These are phyloP conservation scores for Trichoderma pleuroti DNA, from an alignment of 2,329 filamentous ascomycete species.

Conservation along the genomic window DNA sequence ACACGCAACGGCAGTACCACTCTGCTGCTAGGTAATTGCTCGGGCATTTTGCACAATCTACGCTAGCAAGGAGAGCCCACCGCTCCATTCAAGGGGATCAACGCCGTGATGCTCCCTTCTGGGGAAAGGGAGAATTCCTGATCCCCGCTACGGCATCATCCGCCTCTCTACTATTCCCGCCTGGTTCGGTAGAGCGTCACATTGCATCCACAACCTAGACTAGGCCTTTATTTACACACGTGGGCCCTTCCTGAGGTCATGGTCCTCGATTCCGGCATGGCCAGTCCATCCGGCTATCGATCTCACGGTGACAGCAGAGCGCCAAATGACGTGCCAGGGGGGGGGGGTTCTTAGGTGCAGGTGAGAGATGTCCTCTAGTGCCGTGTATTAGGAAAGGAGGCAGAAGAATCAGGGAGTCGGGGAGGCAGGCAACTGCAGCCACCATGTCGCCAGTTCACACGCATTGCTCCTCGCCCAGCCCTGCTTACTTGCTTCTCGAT, in stretches of 20 bases:
- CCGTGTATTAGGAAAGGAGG: neutral
- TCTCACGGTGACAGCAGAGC: neutral
- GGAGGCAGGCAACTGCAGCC: neutral
- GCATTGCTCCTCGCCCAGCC: neutral
- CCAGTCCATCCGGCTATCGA: neutral
- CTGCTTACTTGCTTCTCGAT: neutral
- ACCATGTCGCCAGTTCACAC: neutral
- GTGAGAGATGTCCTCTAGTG: neutral
- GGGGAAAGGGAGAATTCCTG: neutral
- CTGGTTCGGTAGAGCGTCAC: neutral
- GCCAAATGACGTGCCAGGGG: neutral
- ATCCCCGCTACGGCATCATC: slow-evolving; percentile 13
- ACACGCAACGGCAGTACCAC: neutral
- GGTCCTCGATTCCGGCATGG: neutral
- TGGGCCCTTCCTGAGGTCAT: neutral
- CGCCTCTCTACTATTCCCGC: neutral
- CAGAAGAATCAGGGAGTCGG: too few relatives aligned
- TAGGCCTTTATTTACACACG: neutral
- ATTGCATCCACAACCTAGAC: neutral
- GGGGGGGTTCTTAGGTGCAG: neutral
- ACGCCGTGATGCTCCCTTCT: neutral
- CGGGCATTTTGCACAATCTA: neutral
- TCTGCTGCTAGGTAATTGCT: neutral
- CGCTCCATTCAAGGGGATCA: neutral
- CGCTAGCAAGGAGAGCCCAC: neutral